A percentile compares a stretch with the other conserved stretches of the same genome.
These are phyloP conservation scores for Gonium pectorale DNA, from an alignment of 139 green algal genomes.

Conservation along the genomic window DNA sequence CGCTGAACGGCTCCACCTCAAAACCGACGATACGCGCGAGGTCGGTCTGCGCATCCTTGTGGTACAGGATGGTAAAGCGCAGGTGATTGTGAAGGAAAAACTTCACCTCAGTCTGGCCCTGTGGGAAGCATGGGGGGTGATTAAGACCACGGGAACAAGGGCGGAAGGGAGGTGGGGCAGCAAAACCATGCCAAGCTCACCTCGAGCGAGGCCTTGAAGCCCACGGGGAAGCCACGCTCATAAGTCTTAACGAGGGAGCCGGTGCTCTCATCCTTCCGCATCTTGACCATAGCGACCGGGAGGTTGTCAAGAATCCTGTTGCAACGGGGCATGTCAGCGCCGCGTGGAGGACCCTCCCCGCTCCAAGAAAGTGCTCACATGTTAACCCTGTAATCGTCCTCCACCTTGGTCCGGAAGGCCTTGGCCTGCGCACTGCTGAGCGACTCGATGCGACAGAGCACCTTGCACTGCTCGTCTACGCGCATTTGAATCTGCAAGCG, in stretches of 20 bases:
- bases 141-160: too few relatives aligned
- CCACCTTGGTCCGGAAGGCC: conserved; percentile 86
- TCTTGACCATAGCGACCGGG: conserved; percentile 92
- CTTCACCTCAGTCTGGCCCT: conserved; percentile 77
- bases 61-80: conserved; percentile 96
- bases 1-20: conserved; percentile 94
- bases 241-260: conserved; percentile 89
- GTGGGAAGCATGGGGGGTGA: too few relatives aligned
- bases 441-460: conserved; percentile 89
- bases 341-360: too few relatives aligned
- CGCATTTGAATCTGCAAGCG: conserved; percentile 89
- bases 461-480: conserved; percentile 94
- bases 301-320: conserved; percentile 99
- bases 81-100: conserved; percentile 97
- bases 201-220: conserved; percentile 80
- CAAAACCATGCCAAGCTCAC: too few relatives aligned
- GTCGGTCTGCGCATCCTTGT: conserved; percentile 89
- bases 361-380: conserved; percentile 79
- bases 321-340: conserved; percentile 30
- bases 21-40: conserved; percentile 96
- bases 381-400: conserved; percentile 98
- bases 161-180: too few relatives aligned
- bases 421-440: conserved; percentile 83
- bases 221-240: conserved; percentile 95
- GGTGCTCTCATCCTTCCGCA: conserved; percentile 82